phyloP scores from a whole-genome alignment of 345 rosid genomes.

The Isatis tinctoria region DNA sequence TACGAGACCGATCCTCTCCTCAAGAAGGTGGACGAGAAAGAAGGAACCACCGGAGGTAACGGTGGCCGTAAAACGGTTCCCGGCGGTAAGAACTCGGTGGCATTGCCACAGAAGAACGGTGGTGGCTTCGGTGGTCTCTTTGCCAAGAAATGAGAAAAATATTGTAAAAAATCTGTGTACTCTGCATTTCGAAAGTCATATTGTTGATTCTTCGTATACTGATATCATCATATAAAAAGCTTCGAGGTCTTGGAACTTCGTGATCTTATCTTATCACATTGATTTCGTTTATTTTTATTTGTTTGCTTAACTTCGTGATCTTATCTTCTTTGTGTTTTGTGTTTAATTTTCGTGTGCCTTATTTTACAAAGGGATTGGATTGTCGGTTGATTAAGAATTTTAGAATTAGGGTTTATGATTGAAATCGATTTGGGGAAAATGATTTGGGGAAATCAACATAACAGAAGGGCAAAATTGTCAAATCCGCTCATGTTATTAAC shows the following conservation, averaged over 20 bases:
- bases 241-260: background rate
- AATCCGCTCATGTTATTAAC: no score
- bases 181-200: background rate
- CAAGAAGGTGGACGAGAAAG: slow-evolving; percentile 55
- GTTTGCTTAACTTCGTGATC: background rate
- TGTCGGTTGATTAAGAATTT: no score
- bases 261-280: background rate
- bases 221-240: background rate
- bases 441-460: no score
- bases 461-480: no score
- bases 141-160: slow-evolving; percentile 44
- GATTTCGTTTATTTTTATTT: background rate
- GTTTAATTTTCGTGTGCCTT: slow-evolving; percentile 7
- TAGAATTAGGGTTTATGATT: no score
- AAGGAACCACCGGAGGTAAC: slow-evolving; percentile 24
- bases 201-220: background rate
- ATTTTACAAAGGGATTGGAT: background rate
- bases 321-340: background rate
- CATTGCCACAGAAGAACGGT: slow-evolving; percentile 56
- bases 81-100: slow-evolving; percentile 49
- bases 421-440: no score
- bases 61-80: slow-evolving; percentile 15
- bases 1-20: slow-evolving; percentile 76
- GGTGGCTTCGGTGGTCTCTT: slow-evolving; percentile 70
- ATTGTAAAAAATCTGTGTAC: background rate